Conservation (phyloP, 2,329 filamentous ascomycete species). For the Dactylellina parvicollis region DNA sequence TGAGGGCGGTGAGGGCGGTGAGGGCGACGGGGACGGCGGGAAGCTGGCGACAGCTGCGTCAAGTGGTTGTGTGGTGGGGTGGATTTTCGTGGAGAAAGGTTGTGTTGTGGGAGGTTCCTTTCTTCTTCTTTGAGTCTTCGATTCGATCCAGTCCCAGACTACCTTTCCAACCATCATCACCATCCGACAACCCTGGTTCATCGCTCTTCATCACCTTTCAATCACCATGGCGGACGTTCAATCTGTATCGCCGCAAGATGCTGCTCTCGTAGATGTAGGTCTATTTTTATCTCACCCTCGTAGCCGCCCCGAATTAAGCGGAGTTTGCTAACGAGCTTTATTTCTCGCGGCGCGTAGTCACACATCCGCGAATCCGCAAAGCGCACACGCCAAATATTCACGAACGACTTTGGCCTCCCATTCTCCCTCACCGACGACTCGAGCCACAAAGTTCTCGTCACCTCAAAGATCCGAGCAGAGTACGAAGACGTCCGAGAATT, state of each 20-base stretch:
- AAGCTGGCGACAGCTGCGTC: background rate
- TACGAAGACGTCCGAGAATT: conserved; percentile 81
- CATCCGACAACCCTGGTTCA: conserved; percentile 15
- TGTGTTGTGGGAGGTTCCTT: conserved; percentile 32
- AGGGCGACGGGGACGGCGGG: background rate
- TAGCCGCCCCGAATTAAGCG: background rate
- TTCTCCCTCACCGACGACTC: conserved; percentile 59
- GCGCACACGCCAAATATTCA: conserved; percentile 67
- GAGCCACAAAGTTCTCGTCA: conserved; percentile 63
- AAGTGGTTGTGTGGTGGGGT: conserved; percentile 24
- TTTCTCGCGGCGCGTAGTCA: conserved; percentile 52
- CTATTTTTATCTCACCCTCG: background rate
- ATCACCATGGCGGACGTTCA: conserved; percentile 53
- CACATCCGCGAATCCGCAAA: conserved; percentile 65
- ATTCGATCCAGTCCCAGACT: background rate
- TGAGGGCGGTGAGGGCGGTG: too few relatives aligned
- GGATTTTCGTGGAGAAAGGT: conserved; percentile 14
- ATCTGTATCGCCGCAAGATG: conserved; percentile 52
- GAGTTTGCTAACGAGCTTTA: conserved; percentile 43
- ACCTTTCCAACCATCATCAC: conserved; percentile 4
- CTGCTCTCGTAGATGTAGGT: conserved; percentile 35
- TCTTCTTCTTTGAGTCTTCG: conserved; percentile 1
- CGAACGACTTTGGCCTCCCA: conserved; percentile 65
- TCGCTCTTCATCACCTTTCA: conserved; percentile 7
- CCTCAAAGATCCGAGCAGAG: conserved; percentile 73